Base-by-base conservation (phyloP, 495 filamentous ascomycete species). In the Trichoderma asperelloides region DNA sequence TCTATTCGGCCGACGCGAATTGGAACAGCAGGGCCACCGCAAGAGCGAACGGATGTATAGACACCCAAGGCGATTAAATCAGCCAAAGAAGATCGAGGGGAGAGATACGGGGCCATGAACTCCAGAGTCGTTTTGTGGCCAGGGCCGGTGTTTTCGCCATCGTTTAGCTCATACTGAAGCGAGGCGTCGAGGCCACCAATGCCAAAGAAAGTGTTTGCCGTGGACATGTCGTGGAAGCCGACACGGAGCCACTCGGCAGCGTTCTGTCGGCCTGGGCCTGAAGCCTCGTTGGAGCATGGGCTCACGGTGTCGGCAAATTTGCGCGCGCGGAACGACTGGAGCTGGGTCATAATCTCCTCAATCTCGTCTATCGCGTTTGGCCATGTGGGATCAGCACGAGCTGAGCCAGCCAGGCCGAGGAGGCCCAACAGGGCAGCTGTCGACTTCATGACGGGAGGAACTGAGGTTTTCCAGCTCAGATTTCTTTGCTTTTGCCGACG, bases 141-240 rank as follows among this genome's bases (percentile, higher is more conserved):
- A 1, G 83, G 75, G 2, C 86, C 86, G 9, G 81, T 78, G 70
- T 89, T 88, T 65, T 88, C 86, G 66, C 80, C 79, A 66, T 78
- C 78, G 55, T 71, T 76, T 51, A 84, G 68, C 70, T 89, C 86
- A 67, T 84, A 89, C 43, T 84, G 81, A 39, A 89, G 72, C 2
- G 85, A 87, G 33, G 78, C 86, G 73, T 89, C 86, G 49, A 89
- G 66, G 2, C 86, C 86, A 49, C 85, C 86, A n/a, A 74, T 71
- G 8, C 75, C 75, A 40, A 75, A 75, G 69, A 73, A 81, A 21
- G 77, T 74, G 73, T 83, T 82, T 25, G 76, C 79, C 8, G 84
- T 85, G 7, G 85, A 75, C 81, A 88, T 87, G 70, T 89, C 86
- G 71, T 89, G 86, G 68, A 89, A 88, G 45, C 81, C 85, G 15